Conservation (phyloP, 805 yeast genomes). For the Nakazawaea holstii region DNA sequence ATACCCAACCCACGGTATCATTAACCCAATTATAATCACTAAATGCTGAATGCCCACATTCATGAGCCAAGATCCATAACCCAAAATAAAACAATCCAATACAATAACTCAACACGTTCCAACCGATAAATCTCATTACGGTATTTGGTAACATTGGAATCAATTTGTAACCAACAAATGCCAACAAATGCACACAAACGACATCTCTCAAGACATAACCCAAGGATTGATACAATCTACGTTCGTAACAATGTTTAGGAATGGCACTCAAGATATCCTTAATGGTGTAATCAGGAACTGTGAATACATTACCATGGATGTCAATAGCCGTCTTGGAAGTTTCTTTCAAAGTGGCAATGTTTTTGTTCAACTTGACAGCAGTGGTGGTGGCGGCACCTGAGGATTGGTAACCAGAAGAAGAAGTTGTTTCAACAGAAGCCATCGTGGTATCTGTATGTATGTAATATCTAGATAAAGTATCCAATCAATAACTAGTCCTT, state of each 20-base stretch:
- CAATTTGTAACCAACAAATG: slow-evolving; percentile 34
- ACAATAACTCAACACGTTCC: slow-evolving; percentile 33
- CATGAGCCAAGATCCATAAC: slow-evolving; percentile 62
- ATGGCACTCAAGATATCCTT: slow-evolving; percentile 52
- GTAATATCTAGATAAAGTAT: too few relatives aligned
- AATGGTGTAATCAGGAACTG: slow-evolving; percentile 59
- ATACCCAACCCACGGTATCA: slow-evolving; percentile 77
- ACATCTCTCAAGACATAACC: slow-evolving; percentile 52
- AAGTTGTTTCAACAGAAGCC: too few relatives aligned
- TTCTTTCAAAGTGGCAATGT: too few relatives aligned
- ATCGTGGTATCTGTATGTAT: too few relatives aligned
- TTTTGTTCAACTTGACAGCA: too few relatives aligned
- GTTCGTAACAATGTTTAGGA: slow-evolving; percentile 57
- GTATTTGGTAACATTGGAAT: slow-evolving; percentile 36
- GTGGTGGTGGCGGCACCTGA: too few relatives aligned
- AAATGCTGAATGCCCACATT: slow-evolving; percentile 88
- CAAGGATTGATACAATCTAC: slow-evolving; percentile 43
- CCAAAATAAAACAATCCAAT: slow-evolving; percentile 52
- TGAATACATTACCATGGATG: slow-evolving; percentile 36
- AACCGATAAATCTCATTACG: slow-evolving; percentile 32
- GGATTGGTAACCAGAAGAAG: too few relatives aligned
- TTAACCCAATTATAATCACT: slow-evolving; percentile 66
- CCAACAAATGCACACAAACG: slow-evolving; percentile 34
- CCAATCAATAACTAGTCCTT: too few relatives aligned
- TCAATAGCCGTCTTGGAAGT: background rate